These are phyloP conservation scores for Gnaphalium uliginosum DNA, from an alignment of 129 eudicot species.

Conservation along the genomic window DNA sequence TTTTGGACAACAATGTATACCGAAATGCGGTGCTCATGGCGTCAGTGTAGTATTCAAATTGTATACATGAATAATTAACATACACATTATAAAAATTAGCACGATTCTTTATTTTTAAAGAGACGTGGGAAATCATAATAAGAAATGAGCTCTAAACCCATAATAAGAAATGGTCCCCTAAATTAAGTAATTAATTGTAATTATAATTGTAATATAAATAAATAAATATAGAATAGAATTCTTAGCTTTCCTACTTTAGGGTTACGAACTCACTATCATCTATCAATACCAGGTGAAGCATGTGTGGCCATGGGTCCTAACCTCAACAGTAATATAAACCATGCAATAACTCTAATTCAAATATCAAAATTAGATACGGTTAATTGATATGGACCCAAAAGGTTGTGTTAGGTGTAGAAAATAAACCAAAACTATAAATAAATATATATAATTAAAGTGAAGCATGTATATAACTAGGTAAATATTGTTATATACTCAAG, in stretches of 20 bases:
- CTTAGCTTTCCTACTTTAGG: not conserved
- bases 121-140: no score
- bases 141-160: no score
- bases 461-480: not conserved
- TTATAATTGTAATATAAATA: no score
- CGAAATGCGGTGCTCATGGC: not conserved
- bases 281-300: not conserved
- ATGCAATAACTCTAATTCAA: not conserved
- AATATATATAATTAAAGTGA: not conserved
- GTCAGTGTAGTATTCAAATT: no score
- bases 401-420: not conserved
- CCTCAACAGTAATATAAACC: not conserved
- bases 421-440: not conserved
- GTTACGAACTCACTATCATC: not conserved
- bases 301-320: not conserved
- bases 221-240: no score
- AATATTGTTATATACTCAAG: slow-evolving; percentile 28
- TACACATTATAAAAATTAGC: no score
- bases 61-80: no score
- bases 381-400: not conserved
- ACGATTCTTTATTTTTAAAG: no score
- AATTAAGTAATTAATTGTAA: no score
- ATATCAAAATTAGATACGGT: not conserved
- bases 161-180: no score
- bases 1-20: no score